Conservation (phyloP, 2,329 filamentous ascomycete species). For the Cercospora zeae-maydis region DNA sequence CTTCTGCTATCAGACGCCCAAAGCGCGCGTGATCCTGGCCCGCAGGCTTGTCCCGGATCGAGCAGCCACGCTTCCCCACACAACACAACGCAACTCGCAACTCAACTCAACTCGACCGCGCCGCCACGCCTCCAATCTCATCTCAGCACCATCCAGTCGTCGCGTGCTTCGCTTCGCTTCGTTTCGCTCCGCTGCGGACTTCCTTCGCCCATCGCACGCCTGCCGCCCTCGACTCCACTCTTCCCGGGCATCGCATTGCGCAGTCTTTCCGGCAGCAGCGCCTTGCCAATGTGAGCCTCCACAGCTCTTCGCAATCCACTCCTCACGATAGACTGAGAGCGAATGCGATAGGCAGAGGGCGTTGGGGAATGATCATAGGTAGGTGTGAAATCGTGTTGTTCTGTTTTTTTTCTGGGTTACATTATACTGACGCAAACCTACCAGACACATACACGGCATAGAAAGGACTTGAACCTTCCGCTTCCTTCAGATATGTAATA, state of each 20-base stretch:
- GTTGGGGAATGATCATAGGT: conserved; percentile 34
- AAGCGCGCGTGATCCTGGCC: not conserved
- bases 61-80: conserved; percentile 19
- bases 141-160: not conserved
- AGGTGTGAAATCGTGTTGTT: not conserved
- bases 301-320: conserved; percentile 6
- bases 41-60: conserved; percentile 1
- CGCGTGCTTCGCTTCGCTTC: not conserved
- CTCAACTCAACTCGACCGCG: conserved; percentile 7
- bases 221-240: not conserved
- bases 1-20: not conserved
- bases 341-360: not conserved
- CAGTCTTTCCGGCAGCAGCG: conserved; percentile 3
- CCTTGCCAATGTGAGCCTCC: conserved; percentile 23
- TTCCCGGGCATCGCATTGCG: conserved; percentile 12
- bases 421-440: not conserved
- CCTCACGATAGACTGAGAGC: not conserved
- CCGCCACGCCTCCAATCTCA: not conserved
- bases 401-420: too few relatives aligned
- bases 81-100: not conserved
- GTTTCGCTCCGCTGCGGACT: not conserved
- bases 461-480: conserved; percentile 16
- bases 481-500: conserved; percentile 31
- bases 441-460: conserved; percentile 25
- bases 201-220: conserved; percentile 10